These are phyloP conservation scores for Arabidopsis thaliana DNA, from an alignment of 345 rosid genomes.

Conservation along the genomic window DNA sequence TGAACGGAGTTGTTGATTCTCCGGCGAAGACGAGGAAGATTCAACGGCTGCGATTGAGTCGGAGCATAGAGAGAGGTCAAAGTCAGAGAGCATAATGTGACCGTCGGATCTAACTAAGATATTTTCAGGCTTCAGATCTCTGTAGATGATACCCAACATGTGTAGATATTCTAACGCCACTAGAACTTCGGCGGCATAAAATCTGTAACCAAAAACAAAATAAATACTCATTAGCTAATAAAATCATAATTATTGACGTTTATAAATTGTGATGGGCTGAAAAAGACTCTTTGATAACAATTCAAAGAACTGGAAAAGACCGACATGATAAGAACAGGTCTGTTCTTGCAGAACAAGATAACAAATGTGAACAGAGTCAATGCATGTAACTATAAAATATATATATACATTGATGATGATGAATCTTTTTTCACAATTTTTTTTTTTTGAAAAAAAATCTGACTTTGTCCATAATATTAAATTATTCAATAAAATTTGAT, in stretches of 20 bases:
- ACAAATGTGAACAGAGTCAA: slow-evolving; percentile 48
- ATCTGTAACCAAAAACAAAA: slow-evolving; percentile 51
- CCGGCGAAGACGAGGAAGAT: slow-evolving; percentile 62
- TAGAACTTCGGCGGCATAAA: slow-evolving; percentile 89
- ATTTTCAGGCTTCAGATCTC: slow-evolving; percentile 95
- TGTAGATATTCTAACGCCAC: slow-evolving; percentile 95
- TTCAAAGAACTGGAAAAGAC: slow-evolving; percentile 44
- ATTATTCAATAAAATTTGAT: too few relatives aligned
- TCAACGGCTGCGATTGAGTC: slow-evolving; percentile 85
- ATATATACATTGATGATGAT: not conserved
- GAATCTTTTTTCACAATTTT: not conserved
- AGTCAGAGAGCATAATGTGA: slow-evolving; percentile 98
- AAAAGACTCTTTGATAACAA: slow-evolving; percentile 16
- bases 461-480: not conserved
- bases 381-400: slow-evolving; percentile 39
- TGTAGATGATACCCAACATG: slow-evolving; percentile 92
- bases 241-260: not conserved
- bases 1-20: slow-evolving; percentile 46
- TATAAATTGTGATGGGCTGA: slow-evolving; percentile 1
- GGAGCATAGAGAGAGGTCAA: slow-evolving; percentile 84
- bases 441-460: not conserved
- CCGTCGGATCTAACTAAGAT: slow-evolving; percentile 91
- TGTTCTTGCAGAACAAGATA: slow-evolving; percentile 44
- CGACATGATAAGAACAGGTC: slow-evolving; percentile 57
- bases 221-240: not conserved